Evolutionary conservation across 2,329 filamentous ascomycete genomes (phyloP).

Genomic region (Lasiodiplodia hormozganensis): DNA sequence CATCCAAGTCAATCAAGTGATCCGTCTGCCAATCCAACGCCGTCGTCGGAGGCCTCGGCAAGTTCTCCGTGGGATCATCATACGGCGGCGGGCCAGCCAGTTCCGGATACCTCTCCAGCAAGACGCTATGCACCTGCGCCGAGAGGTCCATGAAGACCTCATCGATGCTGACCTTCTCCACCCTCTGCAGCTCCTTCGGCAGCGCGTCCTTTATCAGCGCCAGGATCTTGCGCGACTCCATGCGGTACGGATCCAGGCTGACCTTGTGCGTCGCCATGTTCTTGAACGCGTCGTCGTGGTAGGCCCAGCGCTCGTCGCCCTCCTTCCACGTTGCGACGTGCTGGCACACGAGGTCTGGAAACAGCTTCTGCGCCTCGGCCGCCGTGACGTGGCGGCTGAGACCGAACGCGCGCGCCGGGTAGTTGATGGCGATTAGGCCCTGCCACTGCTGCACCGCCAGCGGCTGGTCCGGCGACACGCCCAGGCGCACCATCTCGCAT

Average conservation of each 20-base stretch:
- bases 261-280: constrained; percentile 92
- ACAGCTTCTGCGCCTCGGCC: constrained; percentile 83
- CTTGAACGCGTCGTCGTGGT: constrained; percentile 78
- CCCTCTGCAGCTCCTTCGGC: constrained; percentile 69
- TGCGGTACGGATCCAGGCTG: constrained; percentile 87
- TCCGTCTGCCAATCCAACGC: constrained; percentile 85
- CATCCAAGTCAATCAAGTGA: constrained; percentile 79
- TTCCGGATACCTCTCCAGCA: constrained; percentile 80
- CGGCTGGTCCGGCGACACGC: constrained; percentile 75
- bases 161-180: constrained; percentile 95
- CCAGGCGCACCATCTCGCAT: constrained; percentile 90
- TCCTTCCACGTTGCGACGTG: constrained; percentile 96
- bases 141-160: constrained; percentile 95
- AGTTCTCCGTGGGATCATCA: constrained; percentile 71
- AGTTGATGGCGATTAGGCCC: constrained; percentile 95
- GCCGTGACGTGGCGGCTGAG: constrained; percentile 81
- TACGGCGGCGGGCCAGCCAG: constrained; percentile 72
- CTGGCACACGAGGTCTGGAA: constrained; percentile 82
- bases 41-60: constrained; percentile 76
- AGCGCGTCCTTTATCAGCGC: constrained; percentile 77
- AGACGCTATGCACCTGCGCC: constrained; percentile 76
- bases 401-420: constrained; percentile 82
- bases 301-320: constrained; percentile 90
- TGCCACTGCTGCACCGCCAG: constrained; percentile 96
- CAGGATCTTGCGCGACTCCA: constrained; percentile 83